Conservation (phyloP, 116 monocot genomes). For the Cymodocea nodosa region DNA sequence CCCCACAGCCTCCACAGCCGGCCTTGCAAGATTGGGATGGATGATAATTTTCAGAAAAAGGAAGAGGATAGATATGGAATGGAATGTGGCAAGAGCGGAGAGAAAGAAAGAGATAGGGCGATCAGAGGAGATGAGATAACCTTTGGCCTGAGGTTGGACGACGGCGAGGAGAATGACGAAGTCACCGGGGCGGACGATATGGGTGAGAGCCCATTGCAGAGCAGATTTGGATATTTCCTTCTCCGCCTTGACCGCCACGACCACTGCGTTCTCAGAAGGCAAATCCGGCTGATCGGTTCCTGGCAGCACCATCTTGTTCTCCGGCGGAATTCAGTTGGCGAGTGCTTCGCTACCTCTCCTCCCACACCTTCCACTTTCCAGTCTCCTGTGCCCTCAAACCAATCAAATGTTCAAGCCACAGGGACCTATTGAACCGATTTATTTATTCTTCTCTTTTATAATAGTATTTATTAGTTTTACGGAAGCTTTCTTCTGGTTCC, state of each 20-base stretch:
- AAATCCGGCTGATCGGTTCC: neutral
- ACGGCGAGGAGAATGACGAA: slow-evolving; percentile 43
- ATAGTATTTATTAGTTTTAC: no score
- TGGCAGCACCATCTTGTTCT: neutral
- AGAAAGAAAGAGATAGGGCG: neutral
- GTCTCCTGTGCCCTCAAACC: no score
- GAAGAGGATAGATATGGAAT: no score
- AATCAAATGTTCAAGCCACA: no score
- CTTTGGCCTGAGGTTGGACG: slow-evolving; percentile 9
- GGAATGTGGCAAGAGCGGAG: no score
- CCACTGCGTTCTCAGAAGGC: slow-evolving; percentile 28
- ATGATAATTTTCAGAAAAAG: no score
- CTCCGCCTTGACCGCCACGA: slow-evolving; percentile 45
- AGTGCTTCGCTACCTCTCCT: no score
- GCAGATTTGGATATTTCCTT: slow-evolving; percentile 38
- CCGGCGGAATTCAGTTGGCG: neutral
- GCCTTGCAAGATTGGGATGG: neutral
- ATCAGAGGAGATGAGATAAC: neutral
- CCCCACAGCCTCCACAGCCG: slow-evolving; percentile 31
- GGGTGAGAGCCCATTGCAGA: slow-evolving; percentile 44
- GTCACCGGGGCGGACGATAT: slow-evolving; percentile 40
- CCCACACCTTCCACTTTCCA: no score
- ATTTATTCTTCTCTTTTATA: no score
- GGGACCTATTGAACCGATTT: no score
- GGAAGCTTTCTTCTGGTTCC: no score